Percentiles rank a stretch among this genome's conserved stretches.
Evolutionary conservation across 176 grass and related monocot genomes (phyloP).

Genomic region (Oryza australiensis): DNA sequence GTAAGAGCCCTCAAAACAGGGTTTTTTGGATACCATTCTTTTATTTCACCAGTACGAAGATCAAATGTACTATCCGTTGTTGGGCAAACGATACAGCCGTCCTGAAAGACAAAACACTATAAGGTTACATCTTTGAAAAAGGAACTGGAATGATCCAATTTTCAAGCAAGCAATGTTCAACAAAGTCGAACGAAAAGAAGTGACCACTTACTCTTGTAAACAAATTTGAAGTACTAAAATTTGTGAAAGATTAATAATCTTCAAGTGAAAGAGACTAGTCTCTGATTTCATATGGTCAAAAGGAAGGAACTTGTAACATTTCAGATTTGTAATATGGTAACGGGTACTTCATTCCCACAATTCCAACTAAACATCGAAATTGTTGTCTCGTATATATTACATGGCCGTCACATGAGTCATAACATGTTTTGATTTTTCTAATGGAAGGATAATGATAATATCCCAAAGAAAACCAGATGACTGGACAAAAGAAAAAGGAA

Average conservation of each 20-base stretch:
- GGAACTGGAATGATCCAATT: background rate
- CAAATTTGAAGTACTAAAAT: background rate
- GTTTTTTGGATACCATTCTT: conserved; percentile 98
- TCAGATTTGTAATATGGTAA: background rate
- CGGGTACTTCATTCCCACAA: too few relatives aligned
- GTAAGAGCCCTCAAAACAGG: conserved; percentile 89
- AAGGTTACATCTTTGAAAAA: background rate
- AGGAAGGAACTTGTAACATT: background rate
- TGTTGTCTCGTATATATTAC: too few relatives aligned
- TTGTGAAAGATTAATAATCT: background rate
- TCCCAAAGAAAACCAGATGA: background rate
- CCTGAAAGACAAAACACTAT: conserved; percentile 51
- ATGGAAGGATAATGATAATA: background rate
- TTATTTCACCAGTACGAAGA: conserved; percentile 81
- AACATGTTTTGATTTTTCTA: too few relatives aligned
- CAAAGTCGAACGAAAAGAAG: background rate
- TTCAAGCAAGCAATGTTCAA: background rate
- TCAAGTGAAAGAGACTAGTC: background rate
- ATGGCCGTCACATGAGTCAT: too few relatives aligned
- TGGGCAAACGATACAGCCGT: conserved; percentile 91
- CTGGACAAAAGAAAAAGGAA: background rate
- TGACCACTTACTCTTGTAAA: background rate
- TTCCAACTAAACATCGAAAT: too few relatives aligned
- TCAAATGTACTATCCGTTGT: conserved; percentile 96
- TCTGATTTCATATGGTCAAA: background rate